Evolutionary conservation across 768 basidiomycete genomes (phyloP).

Genomic region (Terana coerulea): DNA sequence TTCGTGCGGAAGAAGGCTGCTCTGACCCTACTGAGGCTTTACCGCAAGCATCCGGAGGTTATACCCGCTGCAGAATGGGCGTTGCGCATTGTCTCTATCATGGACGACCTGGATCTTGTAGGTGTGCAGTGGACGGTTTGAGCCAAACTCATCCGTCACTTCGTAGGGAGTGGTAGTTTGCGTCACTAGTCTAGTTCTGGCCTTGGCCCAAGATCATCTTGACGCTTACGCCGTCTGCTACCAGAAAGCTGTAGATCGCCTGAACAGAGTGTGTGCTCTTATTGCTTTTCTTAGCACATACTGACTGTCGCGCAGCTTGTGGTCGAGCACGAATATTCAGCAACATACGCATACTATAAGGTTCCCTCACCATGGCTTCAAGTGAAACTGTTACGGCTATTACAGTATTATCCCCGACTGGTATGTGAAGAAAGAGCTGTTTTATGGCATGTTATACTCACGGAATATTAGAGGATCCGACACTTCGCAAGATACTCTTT

Average conservation of each 20-base stretch:
- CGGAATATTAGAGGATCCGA: slow-evolving; percentile 67
- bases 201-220: slow-evolving; percentile 90
- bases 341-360: slow-evolving; percentile 95
- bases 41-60: slow-evolving; percentile 94
- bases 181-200: slow-evolving; percentile 89
- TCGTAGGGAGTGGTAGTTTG: slow-evolving; percentile 93
- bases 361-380: slow-evolving; percentile 98
- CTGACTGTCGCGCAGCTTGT: slow-evolving; percentile 62
- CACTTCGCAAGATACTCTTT: slow-evolving; percentile 71
- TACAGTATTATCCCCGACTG: slow-evolving; percentile 98
- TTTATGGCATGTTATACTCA: not conserved
- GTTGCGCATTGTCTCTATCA: slow-evolving; percentile 86
- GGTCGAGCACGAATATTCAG: slow-evolving; percentile 83
- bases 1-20: slow-evolving; percentile 99
- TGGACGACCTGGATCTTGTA: slow-evolving; percentile 91
- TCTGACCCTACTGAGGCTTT: slow-evolving; percentile 84
- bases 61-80: slow-evolving; percentile 96
- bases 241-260: slow-evolving; percentile 88
- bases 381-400: slow-evolving; percentile 86
- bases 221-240: slow-evolving; percentile 92
- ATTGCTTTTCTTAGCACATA: too few relatives aligned
- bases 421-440: slow-evolving; percentile 54
- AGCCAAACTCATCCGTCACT: too few relatives aligned
- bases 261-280: slow-evolving; percentile 60
- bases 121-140: too few relatives aligned